Evolutionary conservation across 176 grass and related monocot genomes (phyloP).

Genomic region (Eragrostis curvula): DNA sequence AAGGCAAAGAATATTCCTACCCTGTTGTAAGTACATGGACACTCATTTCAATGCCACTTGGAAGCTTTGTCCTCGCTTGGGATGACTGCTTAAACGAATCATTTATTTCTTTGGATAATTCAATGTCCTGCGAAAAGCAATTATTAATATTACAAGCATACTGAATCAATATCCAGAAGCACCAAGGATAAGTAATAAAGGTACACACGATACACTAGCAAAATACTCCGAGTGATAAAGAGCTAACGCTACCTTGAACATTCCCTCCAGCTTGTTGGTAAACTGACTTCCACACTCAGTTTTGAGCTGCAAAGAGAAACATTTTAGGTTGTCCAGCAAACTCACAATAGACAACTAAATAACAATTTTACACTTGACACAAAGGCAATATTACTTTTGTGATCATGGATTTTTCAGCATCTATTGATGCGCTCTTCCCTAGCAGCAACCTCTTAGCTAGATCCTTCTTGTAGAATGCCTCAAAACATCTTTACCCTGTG

Average conservation of each 20-base stretch:
- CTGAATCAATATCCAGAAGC: not conserved
- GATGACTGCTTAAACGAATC: slow-evolving; percentile 99
- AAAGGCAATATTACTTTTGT: slow-evolving; percentile 80
- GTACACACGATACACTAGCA: slow-evolving; percentile 10
- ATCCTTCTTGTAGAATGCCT: slow-evolving; percentile 99
- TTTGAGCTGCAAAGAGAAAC: slow-evolving; percentile 82
- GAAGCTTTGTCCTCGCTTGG: slow-evolving; percentile 96
- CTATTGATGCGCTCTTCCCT: slow-evolving; percentile 98
- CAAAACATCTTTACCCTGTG: slow-evolving; percentile 99
- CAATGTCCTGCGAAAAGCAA: slow-evolving; percentile 72
- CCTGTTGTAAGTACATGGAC: slow-evolving; percentile 98
- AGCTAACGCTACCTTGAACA: slow-evolving; percentile 88
- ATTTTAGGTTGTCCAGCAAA: slow-evolving; percentile 29
- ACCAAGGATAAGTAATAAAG: slow-evolving; percentile 5
- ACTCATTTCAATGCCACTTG: slow-evolving; percentile 98
- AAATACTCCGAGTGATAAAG: slow-evolving; percentile 20
- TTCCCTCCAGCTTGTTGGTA: slow-evolving; percentile 98
- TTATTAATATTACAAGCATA: slow-evolving; percentile 8
- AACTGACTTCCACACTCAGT: slow-evolving; percentile 99
- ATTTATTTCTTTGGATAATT: slow-evolving; percentile 99
- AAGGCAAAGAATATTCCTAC: slow-evolving; percentile 41
- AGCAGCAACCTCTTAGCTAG: slow-evolving; percentile 96
- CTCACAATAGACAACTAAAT: slow-evolving; percentile 20
- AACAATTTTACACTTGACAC: not conserved
- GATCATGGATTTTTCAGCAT: slow-evolving; percentile 99